Base-by-base conservation (phyloP, 352 stramenopile genomes). In the Phytophthora ramorum region DNA sequence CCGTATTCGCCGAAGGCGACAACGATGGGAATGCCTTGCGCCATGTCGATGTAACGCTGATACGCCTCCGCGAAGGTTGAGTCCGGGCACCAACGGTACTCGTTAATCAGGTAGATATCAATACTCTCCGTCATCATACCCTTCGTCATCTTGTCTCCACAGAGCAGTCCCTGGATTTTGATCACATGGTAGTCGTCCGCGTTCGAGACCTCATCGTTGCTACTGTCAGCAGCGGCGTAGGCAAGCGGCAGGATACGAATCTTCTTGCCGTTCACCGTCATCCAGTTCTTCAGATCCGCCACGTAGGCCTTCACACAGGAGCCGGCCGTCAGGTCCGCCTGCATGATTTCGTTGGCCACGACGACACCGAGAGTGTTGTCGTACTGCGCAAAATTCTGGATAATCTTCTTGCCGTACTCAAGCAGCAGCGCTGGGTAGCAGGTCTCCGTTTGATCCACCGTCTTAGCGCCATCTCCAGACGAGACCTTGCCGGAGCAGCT, bases 311-410 rank as follows among this genome's bases (percentile, higher is more conserved):
- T 96, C 12, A 96, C 83, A 72, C 88, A 96, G 4, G 86, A 87
- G 5, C 53, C 88, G 5, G 88, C 73, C 7, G 75, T 94, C 43
- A 95, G 67, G 50, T 94, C 83, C 5, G 69, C 63, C 59, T 96
- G 88, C 83, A 96, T 92, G 69, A 96, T 95, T 73, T 96, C 88
- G 71, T 96, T 96, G 9, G 83, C 88, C 48, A 96, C 75, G 46
- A 96, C 81, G 20, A 96, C 81, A 10, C 79, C 77, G 26, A 96
- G 66, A 3, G 87, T 94, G 71, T 96, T 96, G 62, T 96, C 85
- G 55, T 96, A 95, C 73, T 91, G 80, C 0, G 86, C 86, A 66
- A 96, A 96, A 67, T 96, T 94, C 66, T 93, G 87, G 51, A 87
- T 85, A 58, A 96, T 93, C 78, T 88, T 89, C 68, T 96, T 96